phyloP scores from a whole-genome alignment of 345 rosid genomes.

The Heritiera fomes region DNA sequence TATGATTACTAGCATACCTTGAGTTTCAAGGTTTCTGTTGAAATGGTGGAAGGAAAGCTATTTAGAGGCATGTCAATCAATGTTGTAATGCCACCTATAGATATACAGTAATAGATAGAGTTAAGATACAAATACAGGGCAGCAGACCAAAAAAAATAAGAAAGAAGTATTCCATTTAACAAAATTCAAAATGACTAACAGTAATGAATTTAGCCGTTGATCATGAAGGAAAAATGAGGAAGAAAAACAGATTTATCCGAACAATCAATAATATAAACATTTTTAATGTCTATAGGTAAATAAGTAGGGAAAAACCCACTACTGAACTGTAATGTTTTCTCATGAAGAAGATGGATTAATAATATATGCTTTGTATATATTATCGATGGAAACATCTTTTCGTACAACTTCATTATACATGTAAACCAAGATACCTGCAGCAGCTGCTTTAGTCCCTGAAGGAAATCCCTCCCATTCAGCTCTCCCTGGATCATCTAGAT shows the following conservation, averaged over 20 bases:
- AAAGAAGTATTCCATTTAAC: not conserved
- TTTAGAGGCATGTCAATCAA: slow-evolving; percentile 94
- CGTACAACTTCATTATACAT: not conserved
- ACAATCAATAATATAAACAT: slow-evolving; percentile 1
- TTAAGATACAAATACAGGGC: slow-evolving; percentile 6
- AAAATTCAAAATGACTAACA: not conserved
- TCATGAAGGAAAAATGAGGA: not conserved
- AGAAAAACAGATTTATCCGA: not conserved
- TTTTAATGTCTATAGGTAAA: not conserved
- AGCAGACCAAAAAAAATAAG: not conserved
- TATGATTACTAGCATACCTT: slow-evolving; percentile 46
- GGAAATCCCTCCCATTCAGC: slow-evolving; percentile 97
- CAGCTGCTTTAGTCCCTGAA: slow-evolving; percentile 96
- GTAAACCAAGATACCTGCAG: slow-evolving; percentile 62
- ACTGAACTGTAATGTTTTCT: not conserved
- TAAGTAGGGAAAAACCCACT: not conserved
- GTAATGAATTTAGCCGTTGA: not conserved
- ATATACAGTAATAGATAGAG: not conserved
- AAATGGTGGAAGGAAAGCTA: slow-evolving; percentile 75
- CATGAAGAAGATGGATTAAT: not conserved
- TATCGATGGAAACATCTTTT: not conserved
- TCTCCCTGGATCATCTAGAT: slow-evolving; percentile 99
- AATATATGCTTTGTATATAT: not conserved
- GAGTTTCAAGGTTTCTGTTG: slow-evolving; percentile 73
- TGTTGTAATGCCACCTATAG: slow-evolving; percentile 81